A percentile compares a stretch with the other conserved stretches of the same genome.
Conservation (phyloP, 2,329 filamentous ascomycete genomes). For the Xylaria sp. region DNA sequence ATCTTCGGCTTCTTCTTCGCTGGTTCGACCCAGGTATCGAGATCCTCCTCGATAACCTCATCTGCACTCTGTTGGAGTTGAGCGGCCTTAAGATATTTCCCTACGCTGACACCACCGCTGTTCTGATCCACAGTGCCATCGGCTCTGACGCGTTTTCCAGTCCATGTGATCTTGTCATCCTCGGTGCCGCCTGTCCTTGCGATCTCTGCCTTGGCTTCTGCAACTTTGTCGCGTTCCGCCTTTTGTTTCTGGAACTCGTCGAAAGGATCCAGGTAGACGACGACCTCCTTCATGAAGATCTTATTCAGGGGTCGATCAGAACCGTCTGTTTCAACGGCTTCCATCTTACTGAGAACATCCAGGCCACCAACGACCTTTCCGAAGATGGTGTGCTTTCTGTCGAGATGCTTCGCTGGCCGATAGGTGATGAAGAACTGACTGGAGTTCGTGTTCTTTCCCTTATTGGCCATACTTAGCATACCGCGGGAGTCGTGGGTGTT, state of each 20-base stretch:
- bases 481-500: constrained; percentile 77
- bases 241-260: constrained; percentile 83
- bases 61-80: constrained; percentile 38
- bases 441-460: constrained; percentile 96
- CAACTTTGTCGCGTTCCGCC: constrained; percentile 54
- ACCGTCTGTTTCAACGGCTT: constrained; percentile 70
- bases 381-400: constrained; percentile 97
- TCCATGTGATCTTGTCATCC: constrained; percentile 91
- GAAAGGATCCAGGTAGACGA: constrained; percentile 90
- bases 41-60: constrained; percentile 55
- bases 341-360: constrained; percentile 68
- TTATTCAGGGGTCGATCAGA: constrained; percentile 70
- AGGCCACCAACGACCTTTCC: constrained; percentile 74
- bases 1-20: constrained; percentile 74
- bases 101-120: constrained; percentile 47
- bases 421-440: constrained; percentile 95
- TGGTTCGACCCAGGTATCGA: constrained; percentile 64
- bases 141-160: constrained; percentile 77
- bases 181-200: constrained; percentile 65
- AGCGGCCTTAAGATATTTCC: constrained; percentile 75
- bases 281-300: constrained; percentile 74
- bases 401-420: constrained; percentile 74
- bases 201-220: constrained; percentile 56
- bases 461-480: constrained; percentile 91
- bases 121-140: constrained; percentile 53